phyloP scores from a whole-genome alignment of 345 rosid genomes.

The Syzygium jambos region DNA sequence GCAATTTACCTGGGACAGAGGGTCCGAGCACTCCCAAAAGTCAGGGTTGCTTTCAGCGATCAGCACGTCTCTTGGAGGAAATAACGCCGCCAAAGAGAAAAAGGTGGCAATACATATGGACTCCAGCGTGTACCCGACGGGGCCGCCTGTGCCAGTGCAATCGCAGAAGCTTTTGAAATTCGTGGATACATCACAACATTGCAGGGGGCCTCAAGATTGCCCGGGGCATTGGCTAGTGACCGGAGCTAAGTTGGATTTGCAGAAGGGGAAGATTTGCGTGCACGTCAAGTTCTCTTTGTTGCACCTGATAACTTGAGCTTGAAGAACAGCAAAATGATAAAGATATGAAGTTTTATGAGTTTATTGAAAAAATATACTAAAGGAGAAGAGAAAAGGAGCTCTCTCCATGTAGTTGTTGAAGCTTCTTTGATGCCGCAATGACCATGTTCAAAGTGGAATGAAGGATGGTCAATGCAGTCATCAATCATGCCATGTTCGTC shows the following conservation, averaged over 20 bases:
- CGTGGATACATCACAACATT: conserved; percentile 62
- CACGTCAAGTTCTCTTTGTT: conserved; percentile 76
- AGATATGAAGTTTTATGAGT: neutral
- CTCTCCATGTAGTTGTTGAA: neutral
- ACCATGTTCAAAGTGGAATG: neutral
- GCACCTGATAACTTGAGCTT: neutral
- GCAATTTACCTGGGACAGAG: conserved; percentile 53
- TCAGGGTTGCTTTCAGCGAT: conserved; percentile 71
- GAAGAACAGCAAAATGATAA: neutral
- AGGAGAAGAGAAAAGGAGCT: neutral
- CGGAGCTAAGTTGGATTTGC: conserved; percentile 62
- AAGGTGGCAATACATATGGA: conserved; percentile 36
- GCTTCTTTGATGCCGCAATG: neutral
- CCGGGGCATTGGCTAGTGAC: conserved; percentile 96
- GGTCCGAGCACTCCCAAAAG: conserved; percentile 39
- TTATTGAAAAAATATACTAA: neutral
- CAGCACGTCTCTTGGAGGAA: conserved; percentile 40
- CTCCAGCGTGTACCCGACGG: conserved; percentile 73
- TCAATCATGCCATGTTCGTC: neutral
- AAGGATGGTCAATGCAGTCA: neutral
- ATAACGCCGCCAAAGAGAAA: conserved; percentile 26
- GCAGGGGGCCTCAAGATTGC: conserved; percentile 71
- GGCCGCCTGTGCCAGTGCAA: conserved; percentile 78
- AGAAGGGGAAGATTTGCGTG: conserved; percentile 66
- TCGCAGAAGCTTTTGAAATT: conserved; percentile 59